Percentiles rank a stretch among this genome's conserved stretches.
These are phyloP conservation scores for Plenodomus tracheiphilus DNA, from an alignment of 2,329 filamentous ascomycete species.

Conservation along the genomic window DNA sequence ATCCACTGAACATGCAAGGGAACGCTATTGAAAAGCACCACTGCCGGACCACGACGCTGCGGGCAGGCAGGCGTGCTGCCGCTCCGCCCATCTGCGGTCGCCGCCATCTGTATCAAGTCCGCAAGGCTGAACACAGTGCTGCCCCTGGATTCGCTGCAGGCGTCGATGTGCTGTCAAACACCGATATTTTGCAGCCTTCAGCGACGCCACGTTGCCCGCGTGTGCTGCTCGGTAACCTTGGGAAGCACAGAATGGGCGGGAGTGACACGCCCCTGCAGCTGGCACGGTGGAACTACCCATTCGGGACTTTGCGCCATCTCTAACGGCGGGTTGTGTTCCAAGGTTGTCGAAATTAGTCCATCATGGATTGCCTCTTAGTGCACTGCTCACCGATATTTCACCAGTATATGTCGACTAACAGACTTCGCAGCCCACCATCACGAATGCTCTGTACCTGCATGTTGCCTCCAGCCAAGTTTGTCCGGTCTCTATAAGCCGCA, in stretches of 20 bases:
- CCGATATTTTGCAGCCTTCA: slow-evolving; percentile 21
- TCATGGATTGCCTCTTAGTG: slow-evolving; percentile 24
- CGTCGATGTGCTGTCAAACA: slow-evolving; percentile 18
- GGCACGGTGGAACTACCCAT: slow-evolving; percentile 34
- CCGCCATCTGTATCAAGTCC: slow-evolving; percentile 10
- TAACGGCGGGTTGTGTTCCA: slow-evolving; percentile 30
- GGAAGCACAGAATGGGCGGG: slow-evolving; percentile 17
- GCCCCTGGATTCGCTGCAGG: slow-evolving; percentile 16
- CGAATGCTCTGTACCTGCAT: slow-evolving; percentile 32
- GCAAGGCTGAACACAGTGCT: slow-evolving; percentile 6
- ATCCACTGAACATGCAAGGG: slow-evolving; percentile 19
- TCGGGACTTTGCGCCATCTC: slow-evolving; percentile 23
- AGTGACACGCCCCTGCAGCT: slow-evolving; percentile 26
- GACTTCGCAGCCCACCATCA: slow-evolving; percentile 28
- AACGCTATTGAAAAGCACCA: slow-evolving; percentile 4
- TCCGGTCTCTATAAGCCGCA: slow-evolving; percentile 31
- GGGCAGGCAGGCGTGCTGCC: slow-evolving; percentile 11
- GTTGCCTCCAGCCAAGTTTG: slow-evolving; percentile 24
- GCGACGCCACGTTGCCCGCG: slow-evolving; percentile 24
- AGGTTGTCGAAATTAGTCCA: slow-evolving; percentile 30
- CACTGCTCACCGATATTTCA: slow-evolving; percentile 39
- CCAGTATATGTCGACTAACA: slow-evolving; percentile 22
- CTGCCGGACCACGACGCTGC: slow-evolving; percentile 3
- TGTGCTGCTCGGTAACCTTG: slow-evolving; percentile 8
- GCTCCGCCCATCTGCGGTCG: slow-evolving; percentile 5